Conservation (phyloP, 192 early-diverging fungal genomes). For the Backusella luteola region DNA sequence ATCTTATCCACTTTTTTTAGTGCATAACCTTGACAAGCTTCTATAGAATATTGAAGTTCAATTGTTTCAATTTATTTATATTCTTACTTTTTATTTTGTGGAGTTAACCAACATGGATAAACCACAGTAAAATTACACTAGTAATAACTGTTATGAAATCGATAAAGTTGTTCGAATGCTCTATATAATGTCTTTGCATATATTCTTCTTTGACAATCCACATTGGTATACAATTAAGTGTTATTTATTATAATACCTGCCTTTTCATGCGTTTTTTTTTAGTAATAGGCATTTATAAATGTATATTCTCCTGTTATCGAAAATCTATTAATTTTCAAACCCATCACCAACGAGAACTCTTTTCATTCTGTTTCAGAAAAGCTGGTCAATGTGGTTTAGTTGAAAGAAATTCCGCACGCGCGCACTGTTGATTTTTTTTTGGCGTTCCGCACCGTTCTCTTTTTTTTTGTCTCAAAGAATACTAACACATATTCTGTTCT, state of each 20-base stretch:
- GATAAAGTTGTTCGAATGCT: not conserved
- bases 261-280: not conserved
- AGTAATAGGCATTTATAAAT: not conserved
- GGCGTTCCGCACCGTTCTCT: not conserved
- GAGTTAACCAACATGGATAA: not conserved
- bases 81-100: not conserved
- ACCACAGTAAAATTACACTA: too few species aligned
- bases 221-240: not conserved
- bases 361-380: not conserved
- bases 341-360: not conserved
- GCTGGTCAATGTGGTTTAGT: not conserved
- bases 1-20: too few species aligned
- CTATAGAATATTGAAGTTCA: not conserved
- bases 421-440: not conserved
- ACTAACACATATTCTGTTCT: not conserved
- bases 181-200: not conserved
- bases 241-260: not conserved
- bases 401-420: not conserved
- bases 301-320: not conserved
- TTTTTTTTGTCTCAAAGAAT: not conserved
- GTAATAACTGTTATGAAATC: not conserved
- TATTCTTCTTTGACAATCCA: not conserved
- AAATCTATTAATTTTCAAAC: not conserved
- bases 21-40: not conserved
- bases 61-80: not conserved